Base-by-base conservation (phyloP, 352 stramenopile species). In the Phytophthora podocarpi region DNA sequence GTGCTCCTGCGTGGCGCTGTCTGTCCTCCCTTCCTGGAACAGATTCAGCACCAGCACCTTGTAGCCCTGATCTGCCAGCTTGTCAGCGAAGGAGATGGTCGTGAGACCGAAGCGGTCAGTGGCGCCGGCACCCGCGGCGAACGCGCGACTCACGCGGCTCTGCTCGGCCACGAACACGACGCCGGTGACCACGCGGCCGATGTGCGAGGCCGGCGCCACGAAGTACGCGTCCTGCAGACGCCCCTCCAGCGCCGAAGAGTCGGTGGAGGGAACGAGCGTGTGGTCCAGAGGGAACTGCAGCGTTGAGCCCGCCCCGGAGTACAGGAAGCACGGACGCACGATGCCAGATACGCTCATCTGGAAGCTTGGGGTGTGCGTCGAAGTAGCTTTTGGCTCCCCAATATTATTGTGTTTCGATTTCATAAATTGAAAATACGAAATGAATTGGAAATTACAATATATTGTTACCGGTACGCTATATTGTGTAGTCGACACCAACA, bases 31-130 rank as follows among this genome's bases (percentile, higher is more conserved):
- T 37, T 81, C 61, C n/a, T 54, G 49, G 32, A 78, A 79, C 24
- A 85, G 43, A 57, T 85, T 72, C 48, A 91, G 52, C 46, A 91
- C 83, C 37, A 95, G 59, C 48, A 96, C 85, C 56, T 96, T 95
- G 70, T 95, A 96, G 47, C 85, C 85, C 59, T 96, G 87, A 53
- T 96, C 87, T 3, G 85, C 85, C 43, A 96, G 65, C 39, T 94
- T 93, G 61, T 96, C 87, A 4, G 87, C 87, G 59, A 95, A 96
- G 4, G 82, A 84, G 47, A 90, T 65, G 36, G 68, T 76, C 16
- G 82, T 79, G 32, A 90, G 72, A 0, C 78, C 74, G 46, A 91
- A 90, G 15, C 56, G 52, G 13, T 83, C 67, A 12, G 59, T 57
- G 4, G 57, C 50, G 4, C 40, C 61, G 8, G 53, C 15, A 3